These are phyloP conservation scores for Agastache rugosa DNA, from an alignment of 257 asterid species.

Conservation along the genomic window DNA sequence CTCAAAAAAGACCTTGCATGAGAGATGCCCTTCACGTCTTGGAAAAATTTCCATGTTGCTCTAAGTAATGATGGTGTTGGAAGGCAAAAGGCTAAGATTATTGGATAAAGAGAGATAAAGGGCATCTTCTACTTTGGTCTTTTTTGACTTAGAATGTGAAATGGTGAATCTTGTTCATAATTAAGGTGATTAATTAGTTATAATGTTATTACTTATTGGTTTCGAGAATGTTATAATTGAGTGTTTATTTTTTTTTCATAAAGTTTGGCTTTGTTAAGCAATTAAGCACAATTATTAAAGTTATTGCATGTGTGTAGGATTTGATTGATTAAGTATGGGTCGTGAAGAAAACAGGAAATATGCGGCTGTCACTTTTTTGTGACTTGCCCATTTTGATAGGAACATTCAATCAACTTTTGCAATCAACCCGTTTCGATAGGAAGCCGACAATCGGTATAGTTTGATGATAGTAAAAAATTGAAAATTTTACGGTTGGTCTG, in stretches of 20 bases:
- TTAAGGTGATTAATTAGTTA: constrained; percentile 29
- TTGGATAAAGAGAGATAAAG: constrained; percentile 40
- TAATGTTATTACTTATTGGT: background rate
- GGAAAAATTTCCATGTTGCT: constrained; percentile 56
- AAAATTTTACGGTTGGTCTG: background rate
- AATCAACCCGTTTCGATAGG: background rate
- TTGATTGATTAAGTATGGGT: constrained; percentile 25
- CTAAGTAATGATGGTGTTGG: constrained; percentile 41
- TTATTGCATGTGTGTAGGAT: constrained; percentile 33
- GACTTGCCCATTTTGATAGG: background rate
- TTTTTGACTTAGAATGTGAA: constrained; percentile 57
- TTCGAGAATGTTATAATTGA: background rate
- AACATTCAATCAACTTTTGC: background rate
- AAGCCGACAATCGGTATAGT: background rate
- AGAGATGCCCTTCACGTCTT: constrained; percentile 75
- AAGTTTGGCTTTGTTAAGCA: constrained; percentile 54
- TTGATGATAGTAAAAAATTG: background rate
- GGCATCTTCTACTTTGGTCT: constrained; percentile 35
- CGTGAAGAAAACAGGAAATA: constrained; percentile 16
- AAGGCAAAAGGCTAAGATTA: constrained; percentile 25
- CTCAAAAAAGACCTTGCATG: constrained; percentile 90
- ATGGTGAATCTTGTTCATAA: constrained; percentile 47
- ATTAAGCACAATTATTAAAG: constrained; percentile 47
- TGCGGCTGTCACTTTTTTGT: background rate
- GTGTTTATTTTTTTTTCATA: constrained; percentile 31